Conservation (phyloP, 2,329 filamentous ascomycete genomes). For the Epichloe brachyelytri region DNA sequence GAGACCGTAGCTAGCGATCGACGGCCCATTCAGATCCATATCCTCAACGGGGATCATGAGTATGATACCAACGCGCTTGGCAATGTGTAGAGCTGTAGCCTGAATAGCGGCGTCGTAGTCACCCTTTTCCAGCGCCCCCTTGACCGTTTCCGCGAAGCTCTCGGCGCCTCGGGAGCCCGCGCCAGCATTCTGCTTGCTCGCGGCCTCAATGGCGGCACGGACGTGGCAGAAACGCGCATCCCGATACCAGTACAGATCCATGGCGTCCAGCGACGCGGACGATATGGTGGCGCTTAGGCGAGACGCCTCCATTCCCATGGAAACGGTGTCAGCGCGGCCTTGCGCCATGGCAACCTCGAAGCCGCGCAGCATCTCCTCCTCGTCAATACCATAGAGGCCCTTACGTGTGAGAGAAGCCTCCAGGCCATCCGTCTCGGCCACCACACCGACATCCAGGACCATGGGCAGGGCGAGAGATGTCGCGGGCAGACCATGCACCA, state of each 20-base stretch:
- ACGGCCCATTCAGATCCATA: neutral
- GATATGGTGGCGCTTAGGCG: neutral
- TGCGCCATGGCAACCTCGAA: neutral
- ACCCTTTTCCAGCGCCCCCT: neutral
- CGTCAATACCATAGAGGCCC: neutral
- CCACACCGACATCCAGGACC: constrained; percentile 10
- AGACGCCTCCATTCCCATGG: neutral
- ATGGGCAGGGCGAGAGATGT: constrained; percentile 8
- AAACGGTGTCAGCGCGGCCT: neutral
- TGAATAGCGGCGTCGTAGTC: too few relatives aligned
- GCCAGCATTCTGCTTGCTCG: neutral
- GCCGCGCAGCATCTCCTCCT: neutral
- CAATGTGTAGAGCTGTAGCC: neutral
- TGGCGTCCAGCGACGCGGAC: neutral
- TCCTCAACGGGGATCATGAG: neutral
- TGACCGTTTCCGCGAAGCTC: neutral
- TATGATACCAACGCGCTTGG: neutral
- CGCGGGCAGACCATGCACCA: neutral
- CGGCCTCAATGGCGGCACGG: neutral
- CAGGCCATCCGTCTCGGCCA: constrained; percentile 10
- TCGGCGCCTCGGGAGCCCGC: neutral
- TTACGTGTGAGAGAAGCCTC: neutral
- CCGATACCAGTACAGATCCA: neutral
- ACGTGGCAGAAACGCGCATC: neutral
- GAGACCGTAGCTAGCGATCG: constrained; percentile 20